Evolutionary conservation across 2,329 filamentous ascomycete genomes (phyloP).

Genomic region (Pseudocercospora cruenta): DNA sequence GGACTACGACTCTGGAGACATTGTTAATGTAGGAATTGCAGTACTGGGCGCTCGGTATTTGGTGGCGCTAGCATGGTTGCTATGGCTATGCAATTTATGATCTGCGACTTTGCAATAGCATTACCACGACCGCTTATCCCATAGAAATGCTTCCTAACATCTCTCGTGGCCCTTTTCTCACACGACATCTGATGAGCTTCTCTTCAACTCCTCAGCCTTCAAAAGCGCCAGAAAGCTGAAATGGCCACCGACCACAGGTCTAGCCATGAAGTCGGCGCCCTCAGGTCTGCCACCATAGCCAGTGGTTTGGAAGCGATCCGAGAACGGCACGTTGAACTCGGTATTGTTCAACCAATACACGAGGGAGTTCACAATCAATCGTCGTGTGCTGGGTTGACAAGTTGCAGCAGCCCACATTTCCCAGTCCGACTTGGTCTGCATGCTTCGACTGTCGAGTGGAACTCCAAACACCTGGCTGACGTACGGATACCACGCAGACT

Average conservation of each 20-base stretch:
- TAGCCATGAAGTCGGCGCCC: conserved; percentile 9
- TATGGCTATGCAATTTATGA: not conserved
- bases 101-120: not conserved
- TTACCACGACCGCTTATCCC: not conserved
- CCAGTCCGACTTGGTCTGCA: conserved; percentile 46
- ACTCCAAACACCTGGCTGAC: conserved; percentile 34
- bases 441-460: conserved; percentile 38
- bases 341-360: conserved; percentile 55
- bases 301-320: conserved; percentile 45
- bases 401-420: conserved; percentile 56
- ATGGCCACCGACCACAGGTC: conserved; percentile 20
- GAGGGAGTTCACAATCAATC: conserved; percentile 51
- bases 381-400: conserved; percentile 44
- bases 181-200: not conserved
- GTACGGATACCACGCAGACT: conserved; percentile 34
- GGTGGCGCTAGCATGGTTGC: not conserved
- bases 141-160: not conserved
- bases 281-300: not conserved
- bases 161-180: not conserved
- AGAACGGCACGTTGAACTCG: conserved; percentile 50
- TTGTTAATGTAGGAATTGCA: not conserved
- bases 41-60: not conserved
- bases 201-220: not conserved
- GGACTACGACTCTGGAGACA: not conserved
- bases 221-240: conserved; percentile 15